Base-by-base conservation (phyloP, 768 basidiomycete species). In the Exsudoporus frostii region DNA sequence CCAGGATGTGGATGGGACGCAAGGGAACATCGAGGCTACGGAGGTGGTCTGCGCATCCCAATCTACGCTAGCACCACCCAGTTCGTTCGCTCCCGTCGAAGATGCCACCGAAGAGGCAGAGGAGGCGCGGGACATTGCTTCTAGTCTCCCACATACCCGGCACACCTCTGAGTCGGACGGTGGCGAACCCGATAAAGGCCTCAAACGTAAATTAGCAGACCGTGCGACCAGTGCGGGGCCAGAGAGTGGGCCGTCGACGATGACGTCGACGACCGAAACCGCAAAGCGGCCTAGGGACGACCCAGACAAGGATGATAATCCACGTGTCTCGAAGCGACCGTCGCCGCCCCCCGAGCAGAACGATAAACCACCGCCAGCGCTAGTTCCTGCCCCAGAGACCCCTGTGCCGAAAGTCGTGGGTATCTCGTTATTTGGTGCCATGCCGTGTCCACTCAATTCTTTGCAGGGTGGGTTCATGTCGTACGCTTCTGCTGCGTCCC, bases 391-490 rank as follows among this genome's bases (percentile, higher is more conserved):
- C 5, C 49, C 60, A 25, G 50, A 64, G 64, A 38, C 73, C 0
- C 70, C 75, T 5, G 59, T 73, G 49, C 67, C 76, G 20, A 79
- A 83, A 70, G 61, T 75, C 51, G 85, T 84, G 59, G 54, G 79
- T 74, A 22, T 27, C 20, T 5, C 36, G 33, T 43, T n/a, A 22
- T 50, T 37, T 53, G 34, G 39, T 29, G 39, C 52, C 53, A 49
- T 57, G 44, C 56, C 45, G 50, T 45, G 45, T 58, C 8, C 20
- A 36, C 52, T 64, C 29, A 54, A 14, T 40, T 37, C 38, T 42
- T 47, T 41, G 33, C 46, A 87, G 86, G 73, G 80, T 48, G 89
- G 89, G 24, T 92, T 92, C 68, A 84, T 85, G 79, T 85, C 88
- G 2, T 92, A 90, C 61, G 88, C 89, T 13, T 85, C 87, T 3